Evolutionary conservation across 192 early-diverging fungal genomes (phyloP).

Genomic region (Coemansia sp.): DNA sequence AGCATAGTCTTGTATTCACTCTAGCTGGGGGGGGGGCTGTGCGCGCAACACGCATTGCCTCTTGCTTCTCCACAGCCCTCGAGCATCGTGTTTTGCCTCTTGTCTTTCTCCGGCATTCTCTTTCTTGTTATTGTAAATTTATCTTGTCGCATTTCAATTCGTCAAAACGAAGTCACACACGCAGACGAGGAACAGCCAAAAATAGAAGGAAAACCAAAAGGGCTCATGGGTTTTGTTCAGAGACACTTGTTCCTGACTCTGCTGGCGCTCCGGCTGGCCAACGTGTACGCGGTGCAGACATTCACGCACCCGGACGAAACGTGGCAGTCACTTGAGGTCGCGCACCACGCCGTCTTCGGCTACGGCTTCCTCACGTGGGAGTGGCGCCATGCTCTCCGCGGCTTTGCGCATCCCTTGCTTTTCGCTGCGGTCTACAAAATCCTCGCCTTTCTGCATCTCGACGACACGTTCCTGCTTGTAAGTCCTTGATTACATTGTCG

Average conservation of each 20-base stretch:
- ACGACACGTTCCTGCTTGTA: conserved; percentile 65
- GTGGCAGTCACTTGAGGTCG: conserved; percentile 96
- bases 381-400: conserved; percentile 80
- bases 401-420: conserved; percentile 78
- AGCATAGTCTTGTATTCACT: no score
- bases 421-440: conserved; percentile 79
- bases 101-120: no score
- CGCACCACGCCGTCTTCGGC: conserved; percentile 81
- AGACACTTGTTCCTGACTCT: conserved; percentile 18
- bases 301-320: conserved; percentile 95
- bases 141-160: no score
- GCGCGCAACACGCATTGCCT: no score
- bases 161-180: no score
- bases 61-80: no score
- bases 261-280: conserved; percentile 36
- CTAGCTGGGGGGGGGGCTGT: no score
- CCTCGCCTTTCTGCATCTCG: conserved; percentile 62
- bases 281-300: conserved; percentile 57
- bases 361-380: conserved; percentile 94
- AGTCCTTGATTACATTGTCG: conserved; percentile 13
- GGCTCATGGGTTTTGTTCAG: background rate
- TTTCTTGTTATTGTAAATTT: no score
- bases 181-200: no score
- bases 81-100: no score
- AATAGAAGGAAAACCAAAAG: no score